Evolutionary conservation across 2,329 filamentous ascomycete genomes (phyloP), one percentile per base, ranked within the genome.

Genomic region (Gnomoniopsis smithogilvyi): DNA sequence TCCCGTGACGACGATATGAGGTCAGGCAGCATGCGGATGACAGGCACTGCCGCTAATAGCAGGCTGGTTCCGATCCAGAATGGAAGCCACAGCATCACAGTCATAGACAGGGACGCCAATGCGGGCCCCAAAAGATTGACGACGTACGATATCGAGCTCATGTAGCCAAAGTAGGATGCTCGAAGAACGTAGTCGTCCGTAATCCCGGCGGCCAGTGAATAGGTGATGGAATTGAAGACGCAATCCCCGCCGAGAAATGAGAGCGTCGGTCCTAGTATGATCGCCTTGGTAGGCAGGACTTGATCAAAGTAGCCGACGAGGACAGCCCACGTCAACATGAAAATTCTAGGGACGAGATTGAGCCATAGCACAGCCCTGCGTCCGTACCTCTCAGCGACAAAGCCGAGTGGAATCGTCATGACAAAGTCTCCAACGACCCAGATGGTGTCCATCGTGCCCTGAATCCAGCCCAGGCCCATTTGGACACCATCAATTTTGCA

Each of bases 401-500:
- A 78, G 0, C 76, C 74, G 6, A 81, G 67, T 0, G 79, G 78
- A 36, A 81, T 78, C 0, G 79, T 79, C 76, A 80, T 77, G 41
- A 76, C 43, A 33, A 80, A 78, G 58, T 81, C 79, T 51, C 79
- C 78, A 6, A 75, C 73, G n/a, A 80, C 75, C 78, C 78, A 80
- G 0, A 73, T 64, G 1, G 76, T 78, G 54, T 81, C 79, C 73
- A 80, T 77, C 3, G 67, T 68, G 0, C 82, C 82, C 59, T 82
- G 78, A 4, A 84, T 72, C 72, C 78, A 77, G 2, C 81, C 83
- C 10, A 85, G 70, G 17, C 71, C 70, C 56, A 77, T 71, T 66
- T 85, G 82, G 6, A 85, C 73, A 14, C 66, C 67, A 58, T 83
- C 75, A 11, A 80, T 66, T 65, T 86, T 86, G 68, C 83, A 86